Conservation (phyloP, 768 basidiomycete genomes). For the Termitomyces sp. region DNA sequence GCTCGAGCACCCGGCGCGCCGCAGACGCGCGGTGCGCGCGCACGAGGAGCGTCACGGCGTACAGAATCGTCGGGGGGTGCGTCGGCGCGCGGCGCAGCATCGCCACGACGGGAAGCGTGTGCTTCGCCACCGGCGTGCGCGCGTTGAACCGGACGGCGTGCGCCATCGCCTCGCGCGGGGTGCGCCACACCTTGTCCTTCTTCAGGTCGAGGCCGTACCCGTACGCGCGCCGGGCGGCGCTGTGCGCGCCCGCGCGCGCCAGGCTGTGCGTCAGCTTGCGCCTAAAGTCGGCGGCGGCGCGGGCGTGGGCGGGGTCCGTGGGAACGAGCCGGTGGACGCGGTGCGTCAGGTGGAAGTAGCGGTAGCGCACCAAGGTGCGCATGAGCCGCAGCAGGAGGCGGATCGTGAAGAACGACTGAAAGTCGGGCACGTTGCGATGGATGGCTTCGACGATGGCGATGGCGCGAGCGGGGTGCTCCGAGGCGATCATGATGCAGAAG, state of each 20-base stretch:
- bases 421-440: slow-evolving; percentile 15
- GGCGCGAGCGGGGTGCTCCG: slow-evolving; percentile 29
- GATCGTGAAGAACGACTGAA: slow-evolving; percentile 35
- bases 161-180: slow-evolving; percentile 19
- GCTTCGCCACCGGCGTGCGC: slow-evolving; percentile 10
- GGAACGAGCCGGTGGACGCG: slow-evolving; percentile 21
- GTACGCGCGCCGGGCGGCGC: slow-evolving; percentile 19
- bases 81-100: slow-evolving; percentile 19
- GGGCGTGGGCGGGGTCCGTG: slow-evolving; percentile 10
- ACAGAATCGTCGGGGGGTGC: slow-evolving; percentile 22
- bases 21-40: slow-evolving; percentile 35
- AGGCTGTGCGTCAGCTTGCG: slow-evolving; percentile 25
- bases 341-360: slow-evolving; percentile 31
- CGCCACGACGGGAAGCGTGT: slow-evolving; percentile 16
- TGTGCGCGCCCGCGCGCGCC: slow-evolving; percentile 24
- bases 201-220: slow-evolving; percentile 5
- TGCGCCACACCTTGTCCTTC: slow-evolving; percentile 3
- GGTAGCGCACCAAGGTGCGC: slow-evolving; percentile 32
- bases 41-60: slow-evolving; percentile 32
- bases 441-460: slow-evolving; percentile 36
- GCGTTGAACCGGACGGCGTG: slow-evolving; percentile 20
- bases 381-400: slow-evolving; percentile 34
- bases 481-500: slow-evolving; percentile 32
- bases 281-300: slow-evolving; percentile 22
- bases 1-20: slow-evolving; percentile 37